phyloP scores from a whole-genome alignment of 1,284 basidiomycete species.

The Malassezia equina region DNA sequence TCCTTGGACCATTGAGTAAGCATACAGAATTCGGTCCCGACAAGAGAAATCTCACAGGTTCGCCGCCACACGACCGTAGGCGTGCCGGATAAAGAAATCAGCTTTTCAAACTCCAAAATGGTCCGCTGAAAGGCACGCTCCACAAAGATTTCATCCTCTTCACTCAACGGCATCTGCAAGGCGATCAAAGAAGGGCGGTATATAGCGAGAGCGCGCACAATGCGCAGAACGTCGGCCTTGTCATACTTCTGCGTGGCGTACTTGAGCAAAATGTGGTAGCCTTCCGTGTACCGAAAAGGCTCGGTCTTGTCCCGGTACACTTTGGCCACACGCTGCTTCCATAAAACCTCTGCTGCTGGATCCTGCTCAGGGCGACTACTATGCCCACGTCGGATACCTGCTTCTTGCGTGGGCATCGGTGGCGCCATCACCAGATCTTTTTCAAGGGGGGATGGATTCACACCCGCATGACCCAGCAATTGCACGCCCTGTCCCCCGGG shows the following conservation, averaged over 20 bases:
- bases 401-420: neutral
- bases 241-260: slow-evolving; percentile 57
- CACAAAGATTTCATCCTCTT: slow-evolving; percentile 57
- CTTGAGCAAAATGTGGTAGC: slow-evolving; percentile 46
- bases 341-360: slow-evolving; percentile 5
- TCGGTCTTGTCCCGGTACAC: slow-evolving; percentile 35
- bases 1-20: slow-evolving; percentile 55
- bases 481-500: neutral
- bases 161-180: slow-evolving; percentile 55
- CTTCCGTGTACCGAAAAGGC: slow-evolving; percentile 45
- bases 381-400: neutral
- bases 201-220: slow-evolving; percentile 85
- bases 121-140: slow-evolving; percentile 91
- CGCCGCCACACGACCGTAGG: slow-evolving; percentile 97
- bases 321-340: slow-evolving; percentile 39
- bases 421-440: neutral
- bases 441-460: neutral
- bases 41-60: slow-evolving; percentile 92
- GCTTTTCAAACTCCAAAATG: slow-evolving; percentile 83
- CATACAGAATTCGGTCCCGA: slow-evolving; percentile 90
- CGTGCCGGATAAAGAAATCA: slow-evolving; percentile 95
- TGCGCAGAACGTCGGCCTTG: slow-evolving; percentile 84
- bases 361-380: neutral
- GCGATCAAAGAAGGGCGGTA: slow-evolving; percentile 91
- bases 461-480: neutral